A percentile compares a stretch with the other conserved stretches of the same genome.
Conservation (phyloP, 306 rosid species). For the Prunus persica region DNA sequence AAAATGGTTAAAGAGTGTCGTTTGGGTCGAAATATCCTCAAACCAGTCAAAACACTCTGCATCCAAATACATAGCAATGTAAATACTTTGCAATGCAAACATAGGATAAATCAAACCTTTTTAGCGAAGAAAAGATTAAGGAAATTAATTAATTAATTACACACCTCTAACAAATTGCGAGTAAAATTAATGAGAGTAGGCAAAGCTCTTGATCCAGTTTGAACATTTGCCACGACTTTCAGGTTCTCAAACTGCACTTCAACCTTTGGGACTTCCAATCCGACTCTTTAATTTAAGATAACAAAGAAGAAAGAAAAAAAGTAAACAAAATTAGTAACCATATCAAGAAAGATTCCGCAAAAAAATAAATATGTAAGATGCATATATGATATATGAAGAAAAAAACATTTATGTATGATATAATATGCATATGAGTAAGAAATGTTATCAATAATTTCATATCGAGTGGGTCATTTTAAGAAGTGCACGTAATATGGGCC, state of each 20-base stretch:
- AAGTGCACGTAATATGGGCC: no score
- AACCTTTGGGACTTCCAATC: slow-evolving; percentile 56
- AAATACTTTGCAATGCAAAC: not conserved
- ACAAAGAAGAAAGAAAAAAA: not conserved
- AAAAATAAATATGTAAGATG: no score
- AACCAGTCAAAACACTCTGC: slow-evolving; percentile 47
- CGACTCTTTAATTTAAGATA: slow-evolving; percentile 39
- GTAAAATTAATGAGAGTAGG: slow-evolving; percentile 55
- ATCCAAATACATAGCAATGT: not conserved
- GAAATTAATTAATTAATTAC: not conserved
- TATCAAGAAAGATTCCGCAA: not conserved
- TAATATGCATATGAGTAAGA: no score
- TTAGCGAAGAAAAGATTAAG: no score
- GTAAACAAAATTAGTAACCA: not conserved
- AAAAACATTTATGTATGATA: no score
- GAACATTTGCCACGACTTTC: slow-evolving; percentile 58
- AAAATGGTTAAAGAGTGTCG: slow-evolving; percentile 58
- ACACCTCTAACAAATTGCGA: slow-evolving; percentile 59
- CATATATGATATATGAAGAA: no score
- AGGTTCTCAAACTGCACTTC: slow-evolving; percentile 62
- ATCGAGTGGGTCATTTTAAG: no score
- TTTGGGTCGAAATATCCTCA: slow-evolving; percentile 44
- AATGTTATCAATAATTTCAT: no score
- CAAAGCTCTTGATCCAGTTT: slow-evolving; percentile 63
- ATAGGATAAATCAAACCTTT: no score